phyloP scores from a whole-genome alignment of 345 rosid species.

The Acer yangbiense region DNA sequence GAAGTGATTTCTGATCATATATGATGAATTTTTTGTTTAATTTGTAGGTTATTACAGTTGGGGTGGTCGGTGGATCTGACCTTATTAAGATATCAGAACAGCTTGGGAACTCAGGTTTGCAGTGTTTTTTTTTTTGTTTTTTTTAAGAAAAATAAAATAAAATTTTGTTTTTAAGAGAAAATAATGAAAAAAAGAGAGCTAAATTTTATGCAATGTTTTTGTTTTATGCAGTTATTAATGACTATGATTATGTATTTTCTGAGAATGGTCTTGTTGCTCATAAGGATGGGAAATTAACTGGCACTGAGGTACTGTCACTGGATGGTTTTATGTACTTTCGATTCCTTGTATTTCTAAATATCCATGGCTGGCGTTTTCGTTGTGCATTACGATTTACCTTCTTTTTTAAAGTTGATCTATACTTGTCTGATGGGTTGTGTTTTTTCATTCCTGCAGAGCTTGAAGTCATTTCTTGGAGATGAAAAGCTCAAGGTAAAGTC shows the following conservation, averaged over 20 bases:
- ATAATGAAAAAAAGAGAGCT: too few species aligned
- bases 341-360: neutral
- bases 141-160: too few species aligned
- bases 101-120: slow-evolving; percentile 80
- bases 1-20: slow-evolving; percentile 3
- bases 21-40: slow-evolving; percentile 6
- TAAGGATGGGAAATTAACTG: slow-evolving; percentile 85
- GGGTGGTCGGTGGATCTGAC: slow-evolving; percentile 98
- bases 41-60: slow-evolving; percentile 76
- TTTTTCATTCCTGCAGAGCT: slow-evolving; percentile 54
- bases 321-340: neutral
- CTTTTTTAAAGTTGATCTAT: neutral
- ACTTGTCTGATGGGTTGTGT: slow-evolving; percentile 25
- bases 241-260: slow-evolving; percentile 89
- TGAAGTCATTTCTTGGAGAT: slow-evolving; percentile 88
- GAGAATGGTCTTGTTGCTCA: slow-evolving; percentile 99
- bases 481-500: slow-evolving; percentile 75
- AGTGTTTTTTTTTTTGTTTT: neutral
- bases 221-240: slow-evolving; percentile 67
- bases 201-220: neutral
- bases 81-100: slow-evolving; percentile 90
- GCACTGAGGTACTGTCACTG: slow-evolving; percentile 57
- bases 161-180: too few species aligned
- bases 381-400: neutral
- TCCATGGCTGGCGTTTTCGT: neutral